Evolutionary conservation across 2,329 filamentous ascomycete genomes (phyloP).

Genomic region (Drechslera avenae): DNA sequence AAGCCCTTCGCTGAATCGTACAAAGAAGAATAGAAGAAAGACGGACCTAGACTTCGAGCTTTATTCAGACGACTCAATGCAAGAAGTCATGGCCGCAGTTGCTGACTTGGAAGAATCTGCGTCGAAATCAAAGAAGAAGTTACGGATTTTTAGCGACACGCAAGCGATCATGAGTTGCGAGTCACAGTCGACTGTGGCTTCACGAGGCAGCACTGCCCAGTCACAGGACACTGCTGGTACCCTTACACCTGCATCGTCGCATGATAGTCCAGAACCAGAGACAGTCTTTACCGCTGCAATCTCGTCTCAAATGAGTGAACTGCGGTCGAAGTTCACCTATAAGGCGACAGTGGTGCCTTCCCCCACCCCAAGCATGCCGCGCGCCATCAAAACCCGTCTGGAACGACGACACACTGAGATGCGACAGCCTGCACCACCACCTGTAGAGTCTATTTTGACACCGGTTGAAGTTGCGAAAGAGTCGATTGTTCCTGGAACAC

Average conservation of each 20-base stretch:
- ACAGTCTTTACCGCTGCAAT: conserved; percentile 33
- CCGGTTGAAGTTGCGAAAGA: conserved; percentile 2
- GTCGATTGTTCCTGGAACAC: conserved; percentile 12
- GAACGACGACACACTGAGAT: conserved; percentile 16
- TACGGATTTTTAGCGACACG: conserved; percentile 41
- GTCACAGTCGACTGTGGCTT: conserved; percentile 38
- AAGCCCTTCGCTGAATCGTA: conserved; percentile 49
- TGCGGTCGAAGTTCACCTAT: conserved; percentile 42
- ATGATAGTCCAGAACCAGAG: conserved; percentile 35
- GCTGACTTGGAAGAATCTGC: conserved; percentile 41
- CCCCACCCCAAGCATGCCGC: conserved; percentile 1
- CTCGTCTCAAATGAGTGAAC: conserved; percentile 34
- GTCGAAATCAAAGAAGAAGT: conserved; percentile 40
- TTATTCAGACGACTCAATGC: conserved; percentile 56
- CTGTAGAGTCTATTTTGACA: conserved; percentile 6
- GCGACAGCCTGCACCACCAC: conserved; percentile 11
- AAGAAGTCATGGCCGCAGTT: conserved; percentile 49
- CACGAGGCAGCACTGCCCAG: conserved; percentile 25
- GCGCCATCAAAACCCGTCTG: conserved; percentile 5
- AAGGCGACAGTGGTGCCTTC: conserved; percentile 12
- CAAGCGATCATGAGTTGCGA: conserved; percentile 23
- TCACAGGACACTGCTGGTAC: conserved; percentile 37
- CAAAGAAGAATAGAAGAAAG: conserved; percentile 37
- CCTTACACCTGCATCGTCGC: conserved; percentile 41
- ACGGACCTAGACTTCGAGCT: conserved; percentile 51